Evolutionary conservation across 441 rosid genomes (phyloP), one percentile per base, ranked within the genome.

Genomic region (Breynia disticha): DNA sequence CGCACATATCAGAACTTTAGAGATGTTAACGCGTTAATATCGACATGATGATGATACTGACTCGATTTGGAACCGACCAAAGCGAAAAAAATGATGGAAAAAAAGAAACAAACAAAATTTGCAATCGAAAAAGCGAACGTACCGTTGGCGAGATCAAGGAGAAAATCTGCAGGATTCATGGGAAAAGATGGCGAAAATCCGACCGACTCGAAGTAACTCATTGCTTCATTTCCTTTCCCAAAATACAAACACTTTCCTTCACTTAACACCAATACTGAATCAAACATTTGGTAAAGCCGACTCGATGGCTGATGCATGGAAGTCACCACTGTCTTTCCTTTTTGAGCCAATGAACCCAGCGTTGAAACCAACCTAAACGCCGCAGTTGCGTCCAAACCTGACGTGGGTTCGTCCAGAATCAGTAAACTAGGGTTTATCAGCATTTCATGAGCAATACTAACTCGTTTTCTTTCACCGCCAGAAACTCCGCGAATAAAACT

Each of bases 61-160:
- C 43, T 5, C 24, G 48, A 61, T 41, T 2, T 52, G 56, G 60
- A 71, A 44, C 43, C 52, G 62, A 68, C 50, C 22, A 21, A 50
- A 24, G 28, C 5, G 22, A 19, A 14, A 53, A 51, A 59, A 43
- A 46, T 43, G 48, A 17, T 0, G 24, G 24, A 0, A 0, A 56
- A 47, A 59, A 67, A 19, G 18, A 16, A 4, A 19, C 8, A 62
- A 62, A 44, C 50, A 54, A 46, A 32, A 62, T 53, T 16, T 46
- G 10, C n/a, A 54, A 61, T 19, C 50, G 16, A 46, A 55, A 24
- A 32, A 60, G 16, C 13, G 32, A 54, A 70, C 86, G 74, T 79
- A 90, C 98, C 98, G 41, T 85, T 90, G 18, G 96, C 98, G 68
- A 90, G 95, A 72, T 90, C 98, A 50, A 90, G 96, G 54, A 90